Base-by-base conservation (phyloP, 2,329 filamentous ascomycete species). In the Seiridium unicorne region DNA sequence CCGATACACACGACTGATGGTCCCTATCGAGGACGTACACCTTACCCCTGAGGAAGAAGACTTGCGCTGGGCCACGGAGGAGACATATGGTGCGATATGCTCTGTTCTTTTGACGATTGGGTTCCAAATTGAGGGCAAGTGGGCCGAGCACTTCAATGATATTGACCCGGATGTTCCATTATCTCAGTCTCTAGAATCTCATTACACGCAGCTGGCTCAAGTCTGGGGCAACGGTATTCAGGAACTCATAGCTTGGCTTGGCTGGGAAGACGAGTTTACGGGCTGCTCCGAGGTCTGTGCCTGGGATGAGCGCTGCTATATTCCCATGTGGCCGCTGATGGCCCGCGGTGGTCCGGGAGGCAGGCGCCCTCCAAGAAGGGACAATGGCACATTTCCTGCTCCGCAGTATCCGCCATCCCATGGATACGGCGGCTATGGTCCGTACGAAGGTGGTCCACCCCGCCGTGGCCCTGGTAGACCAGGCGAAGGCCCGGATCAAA, bases 291-390 rank as follows among this genome's bases (percentile, higher is more conserved):
- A 72, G 36, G 71, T 72, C 46, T 82, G 80, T 60, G 74, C 63
- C 3, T 74, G 72, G 67, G 74, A 78, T 59, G 77, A 81, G 64
- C 71, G 74, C 10, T 82, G 80, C 63, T 81, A 75, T 61, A 80
- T 83, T 44, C 79, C 80, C 1, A 83, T 82, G 76, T 83, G 80
- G 80, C 80, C 80, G 2, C 62, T 80, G 61, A 61, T 71, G 51
- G 61, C 38, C 40, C 62, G 55, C 31, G 40, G 61, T 51, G 58
- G 57, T 38, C 51, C 53, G 9, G 44, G 46, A 11, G 55, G 55
- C 10, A 47, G 61, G 32, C 42, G 55, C 34, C 62, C 61, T 59
- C 63, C 64, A 44, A 7, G 55, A 40, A 46, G 44, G 18, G 58
- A 57, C 51, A 62, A 56, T 57, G 63, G 57, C 10, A 62, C 59